Percentiles rank a stretch among this genome's conserved stretches.
Evolutionary conservation across 2,329 filamentous ascomycete species (phyloP).

Genomic region (Fusarium coicis): DNA sequence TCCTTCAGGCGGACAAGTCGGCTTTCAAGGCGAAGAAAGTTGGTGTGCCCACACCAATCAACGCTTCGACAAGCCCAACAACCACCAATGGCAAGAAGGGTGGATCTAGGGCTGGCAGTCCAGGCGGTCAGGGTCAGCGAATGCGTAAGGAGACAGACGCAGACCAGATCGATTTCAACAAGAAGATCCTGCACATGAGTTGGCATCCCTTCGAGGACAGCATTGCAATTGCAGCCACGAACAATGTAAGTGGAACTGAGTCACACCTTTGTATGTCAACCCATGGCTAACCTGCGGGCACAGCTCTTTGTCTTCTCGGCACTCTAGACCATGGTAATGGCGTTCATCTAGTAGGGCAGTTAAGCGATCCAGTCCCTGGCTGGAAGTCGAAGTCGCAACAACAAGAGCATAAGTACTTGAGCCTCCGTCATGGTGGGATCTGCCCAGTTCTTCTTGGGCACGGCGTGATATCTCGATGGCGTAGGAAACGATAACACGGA

Average conservation of each 20-base stretch:
- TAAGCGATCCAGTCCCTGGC: slow-evolving; percentile 28
- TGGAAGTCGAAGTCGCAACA: slow-evolving; percentile 27
- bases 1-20: slow-evolving; percentile 97
- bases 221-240: slow-evolving; percentile 98
- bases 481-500: slow-evolving; percentile 36
- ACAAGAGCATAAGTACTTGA: slow-evolving; percentile 29
- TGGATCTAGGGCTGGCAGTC: slow-evolving; percentile 87
- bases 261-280: background rate
- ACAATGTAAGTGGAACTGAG: slow-evolving; percentile 80
- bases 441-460: slow-evolving; percentile 34
- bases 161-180: slow-evolving; percentile 99
- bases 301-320: slow-evolving; percentile 84
- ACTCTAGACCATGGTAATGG: slow-evolving; percentile 60
- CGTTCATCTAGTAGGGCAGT: slow-evolving; percentile 42
- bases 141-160: slow-evolving; percentile 99
- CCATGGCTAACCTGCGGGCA: slow-evolving; percentile 39
- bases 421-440: slow-evolving; percentile 28
- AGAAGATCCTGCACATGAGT: slow-evolving; percentile 99
- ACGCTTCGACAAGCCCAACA: slow-evolving; percentile 78
- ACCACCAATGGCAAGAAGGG: slow-evolving; percentile 84
- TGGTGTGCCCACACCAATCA: slow-evolving; percentile 96
- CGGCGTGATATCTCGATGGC: slow-evolving; percentile 28
- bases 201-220: slow-evolving; percentile 99
- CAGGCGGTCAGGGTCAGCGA: slow-evolving; percentile 82
- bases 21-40: slow-evolving; percentile 99